phyloP scores from a whole-genome alignment of 2,329 filamentous ascomycete species.

The Tympanopsis confertula region DNA sequence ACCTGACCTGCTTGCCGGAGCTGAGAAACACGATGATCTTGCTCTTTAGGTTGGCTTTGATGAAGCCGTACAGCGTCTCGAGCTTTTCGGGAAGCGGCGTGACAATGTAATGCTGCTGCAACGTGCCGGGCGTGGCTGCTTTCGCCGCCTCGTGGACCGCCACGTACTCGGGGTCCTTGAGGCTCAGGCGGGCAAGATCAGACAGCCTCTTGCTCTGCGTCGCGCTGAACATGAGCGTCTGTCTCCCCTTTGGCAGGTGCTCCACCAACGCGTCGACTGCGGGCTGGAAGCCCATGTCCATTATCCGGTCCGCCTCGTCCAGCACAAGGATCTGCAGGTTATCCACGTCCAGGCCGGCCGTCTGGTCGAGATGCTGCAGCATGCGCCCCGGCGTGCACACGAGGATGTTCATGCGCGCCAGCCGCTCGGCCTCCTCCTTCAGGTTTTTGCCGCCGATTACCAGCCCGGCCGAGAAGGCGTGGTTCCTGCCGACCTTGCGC shows the following conservation, averaged over 20 bases:
- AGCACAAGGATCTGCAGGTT: slow-evolving; percentile 87
- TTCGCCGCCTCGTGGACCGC: slow-evolving; percentile 77
- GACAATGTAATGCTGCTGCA: slow-evolving; percentile 85
- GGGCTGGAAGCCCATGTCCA: slow-evolving; percentile 92
- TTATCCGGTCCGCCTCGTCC: slow-evolving; percentile 90
- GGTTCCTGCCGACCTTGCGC: slow-evolving; percentile 76
- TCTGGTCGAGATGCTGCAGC: slow-evolving; percentile 91
- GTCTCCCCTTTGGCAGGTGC: slow-evolving; percentile 72
- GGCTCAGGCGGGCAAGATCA: slow-evolving; percentile 76
- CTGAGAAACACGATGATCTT: slow-evolving; percentile 95
- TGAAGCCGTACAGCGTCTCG: slow-evolving; percentile 84
- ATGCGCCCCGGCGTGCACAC: slow-evolving; percentile 92
- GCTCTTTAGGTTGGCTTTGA: slow-evolving; percentile 78
- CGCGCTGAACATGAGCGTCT: slow-evolving; percentile 90
- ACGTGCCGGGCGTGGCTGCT: slow-evolving; percentile 67
- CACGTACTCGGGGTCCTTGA: slow-evolving; percentile 87
- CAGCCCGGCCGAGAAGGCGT: slow-evolving; percentile 82
- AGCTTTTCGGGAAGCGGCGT: slow-evolving; percentile 80
- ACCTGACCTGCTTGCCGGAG: slow-evolving; percentile 90
- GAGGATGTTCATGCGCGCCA: slow-evolving; percentile 90
- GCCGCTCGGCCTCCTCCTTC: slow-evolving; percentile 71
- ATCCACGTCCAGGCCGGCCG: slow-evolving; percentile 76
- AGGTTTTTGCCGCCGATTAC: slow-evolving; percentile 89
- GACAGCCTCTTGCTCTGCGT: slow-evolving; percentile 92
- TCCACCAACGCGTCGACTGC: slow-evolving; percentile 88